These are phyloP conservation scores for Pilasporangium apinafurcum DNA, from an alignment of 352 stramenopile genomes.

Conservation along the genomic window DNA sequence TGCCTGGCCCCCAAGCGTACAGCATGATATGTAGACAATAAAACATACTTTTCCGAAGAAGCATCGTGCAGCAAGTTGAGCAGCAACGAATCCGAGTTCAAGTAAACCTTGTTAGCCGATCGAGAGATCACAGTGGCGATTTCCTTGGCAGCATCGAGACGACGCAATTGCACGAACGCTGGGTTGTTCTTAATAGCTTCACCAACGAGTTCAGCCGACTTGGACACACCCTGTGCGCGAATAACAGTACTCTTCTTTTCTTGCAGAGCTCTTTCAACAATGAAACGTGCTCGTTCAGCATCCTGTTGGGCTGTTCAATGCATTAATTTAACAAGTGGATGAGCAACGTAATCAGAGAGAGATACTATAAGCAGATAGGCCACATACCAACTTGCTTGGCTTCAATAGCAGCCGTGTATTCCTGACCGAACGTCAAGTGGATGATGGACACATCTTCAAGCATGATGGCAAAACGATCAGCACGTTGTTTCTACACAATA, in stretches of 20 bases:
- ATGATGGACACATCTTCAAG: slow-evolving; percentile 99
- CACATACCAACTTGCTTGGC: slow-evolving; percentile 96
- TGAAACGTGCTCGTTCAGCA: slow-evolving; percentile 96
- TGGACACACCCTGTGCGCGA: slow-evolving; percentile 96
- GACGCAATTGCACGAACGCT: slow-evolving; percentile 98
- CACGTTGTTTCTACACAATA: slow-evolving; percentile 63
- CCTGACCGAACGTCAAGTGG: slow-evolving; percentile 97
- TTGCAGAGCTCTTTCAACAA: slow-evolving; percentile 97
- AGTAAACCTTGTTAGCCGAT: slow-evolving; percentile 97
- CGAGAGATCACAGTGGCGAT: slow-evolving; percentile 95
- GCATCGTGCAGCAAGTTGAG: slow-evolving; percentile 92
- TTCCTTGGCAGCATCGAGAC: slow-evolving; percentile 98
- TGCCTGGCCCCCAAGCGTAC: neutral
- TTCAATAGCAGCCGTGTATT: slow-evolving; percentile 99
- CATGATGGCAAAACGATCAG: slow-evolving; percentile 90
- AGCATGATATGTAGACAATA: neutral
- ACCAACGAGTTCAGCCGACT: slow-evolving; percentile 97
- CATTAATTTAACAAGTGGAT: neutral
- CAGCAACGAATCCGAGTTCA: slow-evolving; percentile 97
- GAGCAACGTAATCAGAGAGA: neutral
- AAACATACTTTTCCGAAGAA: slow-evolving; percentile 41
- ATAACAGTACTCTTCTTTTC: slow-evolving; percentile 99
- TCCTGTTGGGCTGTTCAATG: slow-evolving; percentile 97
- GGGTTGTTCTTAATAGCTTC: slow-evolving; percentile 99
- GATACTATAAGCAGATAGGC: neutral